Conservation (phyloP, 2,329 filamentous ascomycete genomes). For the Teratosphaeria viscida region DNA sequence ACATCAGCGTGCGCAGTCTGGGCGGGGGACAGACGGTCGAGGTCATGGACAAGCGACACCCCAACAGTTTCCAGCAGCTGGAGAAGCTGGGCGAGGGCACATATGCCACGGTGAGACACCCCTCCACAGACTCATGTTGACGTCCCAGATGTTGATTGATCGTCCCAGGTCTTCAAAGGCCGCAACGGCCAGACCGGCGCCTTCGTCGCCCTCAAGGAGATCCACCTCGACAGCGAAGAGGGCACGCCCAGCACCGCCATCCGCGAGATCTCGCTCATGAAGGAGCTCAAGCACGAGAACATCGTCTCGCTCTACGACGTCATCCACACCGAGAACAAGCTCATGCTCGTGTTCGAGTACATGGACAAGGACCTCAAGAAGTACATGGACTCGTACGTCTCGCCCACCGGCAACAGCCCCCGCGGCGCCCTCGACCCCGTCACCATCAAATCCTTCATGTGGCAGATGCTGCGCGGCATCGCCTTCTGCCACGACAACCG, state of each 20-base stretch:
- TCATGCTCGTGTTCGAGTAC: conserved; percentile 98
- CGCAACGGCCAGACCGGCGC: conserved; percentile 95
- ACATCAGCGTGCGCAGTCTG: conserved; percentile 39
- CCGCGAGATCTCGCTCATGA: conserved; percentile 97
- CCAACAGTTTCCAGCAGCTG: conserved; percentile 96
- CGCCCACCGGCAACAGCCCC: conserved; percentile 57
- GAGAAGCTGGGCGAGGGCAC: conserved; percentile 97
- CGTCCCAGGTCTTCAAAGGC: conserved; percentile 82
- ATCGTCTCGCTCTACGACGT: conserved; percentile 97
- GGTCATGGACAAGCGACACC: conserved; percentile 84
- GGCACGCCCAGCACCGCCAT: conserved; percentile 95
- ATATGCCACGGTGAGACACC: conserved; percentile 73
- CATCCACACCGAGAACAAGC: conserved; percentile 98
- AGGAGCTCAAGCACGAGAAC: conserved; percentile 97
- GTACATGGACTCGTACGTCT: conserved; percentile 67
- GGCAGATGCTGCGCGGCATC: conserved; percentile 88
- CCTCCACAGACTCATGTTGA: no score
- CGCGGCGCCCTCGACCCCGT: conserved; percentile 76
- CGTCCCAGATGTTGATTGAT: no score
- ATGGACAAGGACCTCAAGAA: conserved; percentile 99
- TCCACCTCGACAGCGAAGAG: conserved; percentile 96
- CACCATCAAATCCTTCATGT: conserved; percentile 99
- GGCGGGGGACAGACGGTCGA: conserved; percentile 32
- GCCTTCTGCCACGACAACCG: conserved; percentile 97
- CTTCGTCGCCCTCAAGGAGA: conserved; percentile 94